Evolutionary conservation across 768 basidiomycete genomes (phyloP), one percentile per base, ranked within the genome.

Genomic region (Hypholoma fasciculare): DNA sequence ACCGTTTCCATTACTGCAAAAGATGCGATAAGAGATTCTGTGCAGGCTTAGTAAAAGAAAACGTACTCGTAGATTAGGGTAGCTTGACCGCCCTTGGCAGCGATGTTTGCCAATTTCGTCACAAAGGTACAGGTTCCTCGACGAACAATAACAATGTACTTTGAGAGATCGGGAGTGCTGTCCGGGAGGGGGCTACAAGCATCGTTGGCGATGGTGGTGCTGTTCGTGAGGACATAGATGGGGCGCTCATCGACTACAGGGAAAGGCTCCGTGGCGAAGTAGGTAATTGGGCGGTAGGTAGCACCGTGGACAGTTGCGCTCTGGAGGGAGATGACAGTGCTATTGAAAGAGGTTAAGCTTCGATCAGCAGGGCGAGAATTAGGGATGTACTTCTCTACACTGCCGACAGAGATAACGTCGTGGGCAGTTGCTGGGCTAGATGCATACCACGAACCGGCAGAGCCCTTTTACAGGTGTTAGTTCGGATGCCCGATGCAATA

Each of bases 41-140:
- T 13, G 20, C 44, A 30, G n/a, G 23, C 9, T 44, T 38, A 40
- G 20, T n/a, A 1, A n/a, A 37, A 20, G 49, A 16, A n/a, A 2
- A 67, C 79, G 47, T 63, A 84, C 83, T 84, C 79, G 61, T 86
- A 86, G 56, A 86, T 79, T 20, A 85, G 59, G 1, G 74, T 66
- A 16, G 72, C 67, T 26, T 76, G 75, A 0, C 70, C 83, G 3
- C 83, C 83, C 58, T 82, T 82, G 0, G 78, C 82, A 14, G 76
- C 78, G n/a, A 79, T 71, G 62, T 86, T 84, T 2, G 68, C 65
- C 27, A 84, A 66, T 65, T 88, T 88, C 51, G 75, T 63, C 44
- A 83, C 79, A 57, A 85, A 82, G 1, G 79, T 71, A 66, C 88
- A 88, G 2, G 75, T 77, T 1, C 88, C 88, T 26, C 85, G 75